Percentiles rank a stretch among this genome's conserved stretches.
phyloP scores from a whole-genome alignment of 78 protist species.

The Pirum gemmata region DNA sequence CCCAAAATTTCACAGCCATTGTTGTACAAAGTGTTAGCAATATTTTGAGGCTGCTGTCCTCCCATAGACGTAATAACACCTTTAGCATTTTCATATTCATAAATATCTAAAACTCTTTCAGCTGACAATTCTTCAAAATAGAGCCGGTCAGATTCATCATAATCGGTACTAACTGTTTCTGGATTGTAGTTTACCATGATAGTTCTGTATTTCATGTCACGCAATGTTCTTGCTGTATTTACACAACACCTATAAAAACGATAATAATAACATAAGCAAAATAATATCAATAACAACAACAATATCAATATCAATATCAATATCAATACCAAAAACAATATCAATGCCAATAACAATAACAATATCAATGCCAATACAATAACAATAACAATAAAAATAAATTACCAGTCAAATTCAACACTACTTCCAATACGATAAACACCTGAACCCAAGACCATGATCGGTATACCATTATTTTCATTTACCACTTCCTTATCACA shows the following conservation, averaged over 20 bases:
- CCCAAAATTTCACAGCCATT: slow-evolving; percentile 70
- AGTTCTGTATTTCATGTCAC: slow-evolving; percentile 63
- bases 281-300: too few species aligned
- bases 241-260: too few species aligned
- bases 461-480: background rate
- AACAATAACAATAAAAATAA: too few species aligned
- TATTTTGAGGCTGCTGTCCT: slow-evolving; percentile 79
- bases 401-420: slow-evolving; percentile 77
- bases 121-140: slow-evolving; percentile 82
- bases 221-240: slow-evolving; percentile 70
- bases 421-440: slow-evolving; percentile 82
- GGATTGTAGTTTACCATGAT: slow-evolving; percentile 94
- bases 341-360: too few species aligned
- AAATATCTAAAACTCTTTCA: slow-evolving; percentile 77
- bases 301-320: too few species aligned
- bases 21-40: slow-evolving; percentile 61
- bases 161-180: slow-evolving; percentile 94
- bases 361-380: too few species aligned
- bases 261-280: too few species aligned
- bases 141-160: slow-evolving; percentile 84
- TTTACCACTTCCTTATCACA: slow-evolving; percentile 66
- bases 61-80: slow-evolving; percentile 77
- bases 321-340: too few species aligned
- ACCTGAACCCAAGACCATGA: slow-evolving; percentile 83
- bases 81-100: slow-evolving; percentile 53